Base-by-base conservation (phyloP, 2,329 filamentous ascomycete species). In the Cadophora sp. region DNA sequence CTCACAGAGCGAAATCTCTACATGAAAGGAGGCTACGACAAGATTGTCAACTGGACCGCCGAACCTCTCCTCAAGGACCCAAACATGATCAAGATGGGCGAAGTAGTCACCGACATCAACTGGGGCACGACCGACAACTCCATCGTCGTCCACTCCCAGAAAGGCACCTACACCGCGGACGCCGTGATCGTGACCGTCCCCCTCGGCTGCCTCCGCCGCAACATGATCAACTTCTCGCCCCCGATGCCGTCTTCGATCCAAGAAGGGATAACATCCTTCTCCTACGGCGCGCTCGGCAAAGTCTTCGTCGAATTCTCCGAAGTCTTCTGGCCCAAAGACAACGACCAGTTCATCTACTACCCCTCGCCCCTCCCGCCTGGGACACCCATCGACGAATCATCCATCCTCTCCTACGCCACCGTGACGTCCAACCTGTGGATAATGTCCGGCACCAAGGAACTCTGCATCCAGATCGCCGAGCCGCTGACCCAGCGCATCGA, bases 21-120 rank as follows among this genome's bases (percentile, higher is more conserved):
- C 71, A 81, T 81, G 79, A 81, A 80, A 71, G 80, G 79, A 45
- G 80, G 80, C n/a, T 81, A 81, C 66, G 80, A 81, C 68, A 78
- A 76, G 58, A 79, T 81, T 36, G 77, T 81, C 30, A 73, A 80
- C 43, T 81, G 80, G 80, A 78, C 76, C 39, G 78, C 79, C 16
- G 71, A 78, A 60, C 75, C 78, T 16, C 76, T 81, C 48, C 72
- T 71, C 47, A 66, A 72, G n/a, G 73, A 78, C 53, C 75, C 79
- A 3, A 73, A 75, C 24, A 79, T 74, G 18, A 77, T 81, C 30
- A 75, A 74, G n/a, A 73, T 81, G 33, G 78, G 79, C 50, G 78
- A 80, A 55, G 70, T 73, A 8, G 80, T 81, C n/a, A 76, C 79
- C 45, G 71, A 77, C 33, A 78, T 81, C 68, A 68, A 74, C 27